phyloP scores from a whole-genome alignment of 495 filamentous ascomycete genomes.

The Daldinia bambusicola region DNA sequence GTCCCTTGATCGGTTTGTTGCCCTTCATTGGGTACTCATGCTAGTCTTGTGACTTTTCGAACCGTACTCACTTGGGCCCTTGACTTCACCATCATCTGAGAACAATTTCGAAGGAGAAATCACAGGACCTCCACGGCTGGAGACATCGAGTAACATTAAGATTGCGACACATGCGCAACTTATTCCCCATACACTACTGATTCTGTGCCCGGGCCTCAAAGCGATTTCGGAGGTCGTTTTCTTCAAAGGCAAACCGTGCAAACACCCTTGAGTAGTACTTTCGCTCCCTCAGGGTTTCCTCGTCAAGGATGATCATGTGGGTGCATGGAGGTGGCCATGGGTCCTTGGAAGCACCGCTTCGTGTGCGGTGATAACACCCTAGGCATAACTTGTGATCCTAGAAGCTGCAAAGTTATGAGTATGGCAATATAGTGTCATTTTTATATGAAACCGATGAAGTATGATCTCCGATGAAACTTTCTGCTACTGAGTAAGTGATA shows the following conservation, averaged over 20 bases:
- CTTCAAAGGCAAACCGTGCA: not conserved
- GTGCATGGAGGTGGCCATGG: not conserved
- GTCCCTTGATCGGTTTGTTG: slow-evolving; percentile 16
- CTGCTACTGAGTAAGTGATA: too few species aligned
- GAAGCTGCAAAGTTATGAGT: not conserved
- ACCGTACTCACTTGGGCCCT: slow-evolving; percentile 15
- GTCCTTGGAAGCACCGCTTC: not conserved
- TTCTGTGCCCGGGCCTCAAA: not conserved
- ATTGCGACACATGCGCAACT: slow-evolving; percentile 4
- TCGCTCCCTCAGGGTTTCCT: not conserved
- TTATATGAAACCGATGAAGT: too few species aligned
- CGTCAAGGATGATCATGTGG: not conserved
- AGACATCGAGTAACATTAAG: not conserved
- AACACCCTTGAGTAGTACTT: not conserved
- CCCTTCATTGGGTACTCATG: slow-evolving; percentile 4
- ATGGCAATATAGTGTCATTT: too few species aligned
- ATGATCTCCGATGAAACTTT: too few species aligned
- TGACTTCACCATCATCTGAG: not conserved
- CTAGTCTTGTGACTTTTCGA: not conserved
- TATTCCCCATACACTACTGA: slow-evolving; percentile 2
- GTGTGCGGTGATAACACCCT: not conserved
- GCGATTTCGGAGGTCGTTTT: slow-evolving; percentile 5
- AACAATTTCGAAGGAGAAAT: slow-evolving; percentile 8
- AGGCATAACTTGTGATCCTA: not conserved
- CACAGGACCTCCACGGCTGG: not conserved